phyloP scores from a whole-genome alignment of 73 alveolate species.

The Stentor coeruleus region DNA sequence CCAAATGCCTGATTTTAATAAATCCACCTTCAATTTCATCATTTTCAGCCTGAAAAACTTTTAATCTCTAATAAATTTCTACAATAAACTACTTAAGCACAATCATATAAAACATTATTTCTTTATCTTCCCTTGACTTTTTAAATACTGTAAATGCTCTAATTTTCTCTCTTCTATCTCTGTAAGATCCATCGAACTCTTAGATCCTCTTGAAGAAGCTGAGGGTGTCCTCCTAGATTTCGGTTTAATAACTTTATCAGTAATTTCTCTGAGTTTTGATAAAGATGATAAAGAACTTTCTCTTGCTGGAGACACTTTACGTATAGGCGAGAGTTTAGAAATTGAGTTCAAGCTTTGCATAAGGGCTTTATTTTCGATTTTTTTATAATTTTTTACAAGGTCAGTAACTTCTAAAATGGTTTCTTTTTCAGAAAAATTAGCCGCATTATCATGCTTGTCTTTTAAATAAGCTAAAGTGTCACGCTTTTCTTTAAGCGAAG shows the following conservation, averaged over 20 bases:
- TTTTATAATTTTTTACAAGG: not conserved
- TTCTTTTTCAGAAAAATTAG: not conserved
- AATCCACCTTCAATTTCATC: no score
- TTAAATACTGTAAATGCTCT: not conserved
- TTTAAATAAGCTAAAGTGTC: constrained; percentile 3
- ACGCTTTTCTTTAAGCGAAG: not conserved
- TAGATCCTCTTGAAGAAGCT: not conserved
- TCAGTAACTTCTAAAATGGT: not conserved
- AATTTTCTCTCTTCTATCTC: not conserved
- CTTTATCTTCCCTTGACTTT: no score
- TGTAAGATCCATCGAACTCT: not conserved
- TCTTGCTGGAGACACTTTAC: not conserved
- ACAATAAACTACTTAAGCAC: no score
- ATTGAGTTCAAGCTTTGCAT: not conserved
- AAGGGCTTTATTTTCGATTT: not conserved
- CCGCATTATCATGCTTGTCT: not conserved
- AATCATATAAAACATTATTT: no score
- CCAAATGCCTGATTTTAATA: no score
- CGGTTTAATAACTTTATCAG: not conserved
- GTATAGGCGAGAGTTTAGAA: constrained; percentile 7
- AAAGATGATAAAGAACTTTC: constrained; percentile 8
- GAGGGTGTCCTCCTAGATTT: not conserved
- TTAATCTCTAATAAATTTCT: no score
- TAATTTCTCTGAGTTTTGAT: not conserved
- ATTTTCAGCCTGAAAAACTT: no score